Percentiles rank a stretch among this genome's conserved stretches.
These are phyloP conservation scores for Zoysia japonica DNA, from an alignment of 176 grass and related monocot genomes.

Conservation along the genomic window DNA sequence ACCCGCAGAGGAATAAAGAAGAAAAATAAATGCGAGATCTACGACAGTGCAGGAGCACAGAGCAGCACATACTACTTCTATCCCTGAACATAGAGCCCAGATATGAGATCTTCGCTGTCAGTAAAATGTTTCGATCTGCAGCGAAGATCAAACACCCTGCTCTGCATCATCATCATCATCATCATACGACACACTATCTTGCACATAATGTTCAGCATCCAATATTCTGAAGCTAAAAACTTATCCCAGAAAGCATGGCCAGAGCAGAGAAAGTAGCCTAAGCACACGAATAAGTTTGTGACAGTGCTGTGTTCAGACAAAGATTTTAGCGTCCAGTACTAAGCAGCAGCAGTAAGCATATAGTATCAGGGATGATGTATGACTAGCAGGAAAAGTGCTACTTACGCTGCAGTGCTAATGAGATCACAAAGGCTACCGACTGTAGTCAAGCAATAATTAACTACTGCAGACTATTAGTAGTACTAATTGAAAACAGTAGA, in stretches of 20 bases:
- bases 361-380: not conserved
- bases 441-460: not conserved
- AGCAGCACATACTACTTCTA: constrained; percentile 24
- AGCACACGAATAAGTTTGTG: not conserved
- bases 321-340: not conserved
- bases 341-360: not conserved
- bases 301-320: not conserved
- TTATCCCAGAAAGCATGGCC: constrained; percentile 36
- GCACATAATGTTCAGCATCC: not conserved
- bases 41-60: constrained; percentile 21
- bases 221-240: constrained; percentile 35
- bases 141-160: constrained; percentile 24
- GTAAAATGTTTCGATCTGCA: constrained; percentile 2
- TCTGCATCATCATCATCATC: constrained; percentile 27
- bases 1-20: not conserved
- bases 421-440: not conserved
- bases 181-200: not conserved
- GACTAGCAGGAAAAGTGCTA: constrained; percentile 4
- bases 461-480: too few relatives aligned
- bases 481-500: not conserved
- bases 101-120: constrained; percentile 13
- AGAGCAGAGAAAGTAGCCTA: constrained; percentile 7
- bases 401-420: not conserved
- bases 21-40: constrained; percentile 36
- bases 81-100: constrained; percentile 32